Evolutionary conservation across 1,139 yeast species (phyloP).

Genomic region (Suhomyces maxii): DNA sequence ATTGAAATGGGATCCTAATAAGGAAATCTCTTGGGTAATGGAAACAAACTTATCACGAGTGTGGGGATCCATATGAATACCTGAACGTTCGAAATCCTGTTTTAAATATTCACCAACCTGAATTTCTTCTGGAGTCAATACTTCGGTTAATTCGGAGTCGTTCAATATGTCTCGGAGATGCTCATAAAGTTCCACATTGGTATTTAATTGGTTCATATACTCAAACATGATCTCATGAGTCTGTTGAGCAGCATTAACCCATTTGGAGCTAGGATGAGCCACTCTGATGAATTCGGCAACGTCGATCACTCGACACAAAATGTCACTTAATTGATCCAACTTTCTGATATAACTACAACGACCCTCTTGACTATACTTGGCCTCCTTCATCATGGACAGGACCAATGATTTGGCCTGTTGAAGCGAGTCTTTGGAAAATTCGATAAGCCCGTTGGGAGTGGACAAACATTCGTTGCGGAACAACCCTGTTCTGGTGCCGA

Average conservation of each 20-base stretch:
- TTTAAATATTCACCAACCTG: constrained; percentile 79
- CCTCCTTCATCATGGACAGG: constrained; percentile 50
- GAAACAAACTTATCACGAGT: constrained; percentile 72
- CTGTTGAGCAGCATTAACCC: constrained; percentile 79
- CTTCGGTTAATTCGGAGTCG: constrained; percentile 33
- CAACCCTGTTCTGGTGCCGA: constrained; percentile 52
- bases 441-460: constrained; percentile 67
- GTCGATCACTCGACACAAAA: constrained; percentile 89
- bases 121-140: constrained; percentile 67
- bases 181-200: constrained; percentile 71
- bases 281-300: constrained; percentile 91
- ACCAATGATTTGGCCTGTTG: constrained; percentile 64
- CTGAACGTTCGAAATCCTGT: constrained; percentile 88
- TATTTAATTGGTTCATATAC: constrained; percentile 89
- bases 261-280: constrained; percentile 73
- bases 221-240: constrained; percentile 90
- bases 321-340: constrained; percentile 83
- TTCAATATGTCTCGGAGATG: constrained; percentile 58
- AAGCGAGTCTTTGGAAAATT: constrained; percentile 67
- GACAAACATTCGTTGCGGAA: constrained; percentile 70
- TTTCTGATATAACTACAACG: constrained; percentile 56
- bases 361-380: constrained; percentile 41
- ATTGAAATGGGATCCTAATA: constrained; percentile 77
- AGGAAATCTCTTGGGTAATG: constrained; percentile 77
- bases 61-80: constrained; percentile 75